Percentiles rank a stretch among this genome's conserved stretches.
Evolutionary conservation across 768 basidiomycete genomes (phyloP).

Genomic region (Chalciporus piperatus): DNA sequence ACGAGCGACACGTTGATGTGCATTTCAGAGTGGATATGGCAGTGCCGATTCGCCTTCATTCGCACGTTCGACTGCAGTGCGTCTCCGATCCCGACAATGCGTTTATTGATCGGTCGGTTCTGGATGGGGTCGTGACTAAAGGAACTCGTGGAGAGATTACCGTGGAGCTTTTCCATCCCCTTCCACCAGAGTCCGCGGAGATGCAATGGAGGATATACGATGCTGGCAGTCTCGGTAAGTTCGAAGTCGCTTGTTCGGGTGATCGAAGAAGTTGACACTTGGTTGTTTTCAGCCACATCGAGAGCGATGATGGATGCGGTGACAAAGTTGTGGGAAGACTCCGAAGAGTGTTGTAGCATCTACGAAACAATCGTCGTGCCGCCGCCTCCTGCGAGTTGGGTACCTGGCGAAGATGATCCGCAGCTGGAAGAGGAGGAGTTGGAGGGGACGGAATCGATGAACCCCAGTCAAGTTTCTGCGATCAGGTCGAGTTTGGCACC

Average conservation of each 20-base stretch:
- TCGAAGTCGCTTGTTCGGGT: neutral
- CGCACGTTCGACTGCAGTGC: slow-evolving; percentile 61
- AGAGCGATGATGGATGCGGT: slow-evolving; percentile 67
- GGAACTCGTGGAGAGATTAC: slow-evolving; percentile 52
- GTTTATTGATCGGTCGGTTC: slow-evolving; percentile 42
- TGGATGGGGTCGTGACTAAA: slow-evolving; percentile 61
- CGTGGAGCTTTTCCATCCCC: slow-evolving; percentile 52
- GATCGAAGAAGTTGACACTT: slow-evolving; percentile 1
- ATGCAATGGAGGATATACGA: slow-evolving; percentile 68
- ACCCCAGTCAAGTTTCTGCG: slow-evolving; percentile 54
- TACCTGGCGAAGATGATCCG: neutral
- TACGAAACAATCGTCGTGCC: slow-evolving; percentile 42
- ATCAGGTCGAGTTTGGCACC: slow-evolving; percentile 42
- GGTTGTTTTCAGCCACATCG: slow-evolving; percentile 45
- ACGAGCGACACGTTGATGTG: slow-evolving; percentile 43
- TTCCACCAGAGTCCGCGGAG: slow-evolving; percentile 54
- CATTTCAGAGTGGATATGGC: slow-evolving; percentile 54
- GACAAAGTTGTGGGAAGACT: slow-evolving; percentile 42
- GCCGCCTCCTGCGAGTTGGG: slow-evolving; percentile 21
- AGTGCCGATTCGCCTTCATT: slow-evolving; percentile 54
- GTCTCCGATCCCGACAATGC: slow-evolving; percentile 53
- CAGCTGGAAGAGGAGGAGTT: slow-evolving; percentile 15
- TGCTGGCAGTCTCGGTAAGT: slow-evolving; percentile 56
- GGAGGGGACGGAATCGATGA: slow-evolving; percentile 33
- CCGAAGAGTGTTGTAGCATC: slow-evolving; percentile 46